A percentile compares a stretch with the other conserved stretches of the same genome.
Evolutionary conservation across 768 basidiomycete species (phyloP).

Genomic region (Cystofilobasidium macerans): DNA sequence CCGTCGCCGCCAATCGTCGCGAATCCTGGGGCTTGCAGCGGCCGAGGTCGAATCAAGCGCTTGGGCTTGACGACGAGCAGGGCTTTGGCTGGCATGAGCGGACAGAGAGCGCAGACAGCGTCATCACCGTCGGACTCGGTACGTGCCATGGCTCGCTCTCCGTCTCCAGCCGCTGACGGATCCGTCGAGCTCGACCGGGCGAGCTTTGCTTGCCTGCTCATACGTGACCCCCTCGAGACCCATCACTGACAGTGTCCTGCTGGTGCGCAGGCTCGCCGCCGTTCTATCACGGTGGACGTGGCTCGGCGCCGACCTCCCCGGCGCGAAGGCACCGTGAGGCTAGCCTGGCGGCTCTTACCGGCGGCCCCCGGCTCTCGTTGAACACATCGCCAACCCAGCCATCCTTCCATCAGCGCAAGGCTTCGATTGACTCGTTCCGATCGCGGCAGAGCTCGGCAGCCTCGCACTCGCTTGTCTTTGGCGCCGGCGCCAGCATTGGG

Average conservation of each 20-base stretch:
- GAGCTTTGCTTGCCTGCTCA: too few species aligned
- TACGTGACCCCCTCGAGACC: too few species aligned
- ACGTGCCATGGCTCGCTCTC: too few species aligned
- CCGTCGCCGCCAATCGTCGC: not conserved
- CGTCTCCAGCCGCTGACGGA: too few species aligned
- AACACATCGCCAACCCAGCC: not conserved
- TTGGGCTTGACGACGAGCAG: not conserved
- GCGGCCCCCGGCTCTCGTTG: not conserved
- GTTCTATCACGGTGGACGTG: too few species aligned
- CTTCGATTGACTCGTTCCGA: not conserved
- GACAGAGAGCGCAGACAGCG: not conserved
- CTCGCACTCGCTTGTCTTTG: too few species aligned
- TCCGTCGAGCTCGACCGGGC: too few species aligned
- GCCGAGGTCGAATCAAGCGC: not conserved
- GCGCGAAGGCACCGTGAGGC: not conserved
- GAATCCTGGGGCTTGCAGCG: not conserved
- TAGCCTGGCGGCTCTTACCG: not conserved
- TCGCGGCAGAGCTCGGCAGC: not conserved
- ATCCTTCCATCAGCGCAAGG: not conserved
- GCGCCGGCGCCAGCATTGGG: not conserved
- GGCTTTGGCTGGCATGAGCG: not conserved
- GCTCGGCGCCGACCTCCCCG: not conserved
- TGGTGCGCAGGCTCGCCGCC: too few species aligned
- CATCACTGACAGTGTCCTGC: too few species aligned
- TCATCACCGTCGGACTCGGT: too few species aligned